These are phyloP conservation scores for Fagopyrum esculentum DNA, from an alignment of 148 eudicot genomes.

Conservation along the genomic window DNA sequence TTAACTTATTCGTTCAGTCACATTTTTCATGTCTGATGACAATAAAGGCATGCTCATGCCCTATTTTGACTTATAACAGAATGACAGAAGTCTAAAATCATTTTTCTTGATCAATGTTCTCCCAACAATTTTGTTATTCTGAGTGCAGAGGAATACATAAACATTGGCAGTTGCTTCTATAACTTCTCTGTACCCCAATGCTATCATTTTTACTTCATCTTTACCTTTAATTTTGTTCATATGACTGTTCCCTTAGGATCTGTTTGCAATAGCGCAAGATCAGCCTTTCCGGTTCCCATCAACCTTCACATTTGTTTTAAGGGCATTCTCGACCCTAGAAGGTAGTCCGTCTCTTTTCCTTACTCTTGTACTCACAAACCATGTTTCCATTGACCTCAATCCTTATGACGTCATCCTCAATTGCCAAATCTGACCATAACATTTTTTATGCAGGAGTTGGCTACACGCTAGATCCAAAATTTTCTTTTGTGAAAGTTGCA, in stretches of 20 bases:
- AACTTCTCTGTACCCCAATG: not conserved
- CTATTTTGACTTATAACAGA: not conserved
- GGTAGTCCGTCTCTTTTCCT: conserved; percentile 34
- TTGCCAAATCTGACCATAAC: not conserved
- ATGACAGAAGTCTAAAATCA: not conserved
- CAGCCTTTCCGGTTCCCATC: conserved; percentile 99
- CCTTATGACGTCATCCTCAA: not conserved
- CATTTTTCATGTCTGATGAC: not conserved
- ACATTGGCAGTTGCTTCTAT: not conserved
- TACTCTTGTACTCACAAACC: not conserved
- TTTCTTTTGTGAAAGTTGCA: conserved; percentile 90
- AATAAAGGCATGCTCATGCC: not conserved
- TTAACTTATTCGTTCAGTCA: not conserved
- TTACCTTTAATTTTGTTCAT: not conserved
- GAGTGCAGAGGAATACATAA: not conserved
- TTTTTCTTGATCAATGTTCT: not conserved
- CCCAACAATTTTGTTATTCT: not conserved
- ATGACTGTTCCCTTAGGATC: conserved; percentile 50
- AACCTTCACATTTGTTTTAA: conserved; percentile 82
- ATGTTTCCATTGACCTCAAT: conserved; percentile 2
- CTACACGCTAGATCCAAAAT: conserved; percentile 70
- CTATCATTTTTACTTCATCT: conserved; percentile 10
- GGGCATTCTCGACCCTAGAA: conserved; percentile 99
- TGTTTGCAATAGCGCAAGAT: conserved; percentile 95
- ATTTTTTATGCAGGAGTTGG: conserved; percentile 61